phyloP scores from a whole-genome alignment of 345 rosid genomes.

The Durio zibethinus region DNA sequence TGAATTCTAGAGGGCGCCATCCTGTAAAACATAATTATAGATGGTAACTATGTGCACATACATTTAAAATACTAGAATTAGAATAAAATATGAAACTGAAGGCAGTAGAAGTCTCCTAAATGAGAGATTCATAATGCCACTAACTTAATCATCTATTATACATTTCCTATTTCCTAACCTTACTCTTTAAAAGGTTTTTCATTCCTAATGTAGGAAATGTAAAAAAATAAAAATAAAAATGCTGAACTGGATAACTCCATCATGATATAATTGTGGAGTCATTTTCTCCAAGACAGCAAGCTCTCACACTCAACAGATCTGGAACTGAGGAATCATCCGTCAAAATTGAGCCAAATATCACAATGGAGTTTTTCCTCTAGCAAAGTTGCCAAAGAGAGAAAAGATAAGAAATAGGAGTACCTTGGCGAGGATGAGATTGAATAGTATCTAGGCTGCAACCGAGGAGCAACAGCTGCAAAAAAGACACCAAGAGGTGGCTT shows the following conservation, averaged over 20 bases:
- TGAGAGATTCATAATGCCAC: background rate
- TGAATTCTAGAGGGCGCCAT: constrained; percentile 81
- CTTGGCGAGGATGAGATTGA: constrained; percentile 97
- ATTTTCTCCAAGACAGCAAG: background rate
- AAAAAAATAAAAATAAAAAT: background rate
- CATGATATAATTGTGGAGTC: background rate
- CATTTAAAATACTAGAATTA: background rate
- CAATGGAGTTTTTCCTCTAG: background rate
- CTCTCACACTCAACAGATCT: background rate
- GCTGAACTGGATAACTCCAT: background rate
- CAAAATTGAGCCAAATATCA: background rate
- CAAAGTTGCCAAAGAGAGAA: background rate
- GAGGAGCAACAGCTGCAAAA: constrained; percentile 93
- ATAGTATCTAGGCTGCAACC: constrained; percentile 92
- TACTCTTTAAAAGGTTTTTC: background rate
- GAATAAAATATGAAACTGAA: background rate
- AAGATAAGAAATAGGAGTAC: constrained; percentile 33
- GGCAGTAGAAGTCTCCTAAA: background rate
- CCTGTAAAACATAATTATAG: constrained; percentile 38
- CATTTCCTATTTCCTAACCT: background rate
- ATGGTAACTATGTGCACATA: background rate
- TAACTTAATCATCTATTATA: background rate
- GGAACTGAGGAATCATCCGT: background rate
- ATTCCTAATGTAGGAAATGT: background rate
- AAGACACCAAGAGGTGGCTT: constrained; percentile 93